Evolutionary conservation across 2,329 filamentous ascomycete genomes (phyloP).

Genomic region (Onygenales sp.): DNA sequence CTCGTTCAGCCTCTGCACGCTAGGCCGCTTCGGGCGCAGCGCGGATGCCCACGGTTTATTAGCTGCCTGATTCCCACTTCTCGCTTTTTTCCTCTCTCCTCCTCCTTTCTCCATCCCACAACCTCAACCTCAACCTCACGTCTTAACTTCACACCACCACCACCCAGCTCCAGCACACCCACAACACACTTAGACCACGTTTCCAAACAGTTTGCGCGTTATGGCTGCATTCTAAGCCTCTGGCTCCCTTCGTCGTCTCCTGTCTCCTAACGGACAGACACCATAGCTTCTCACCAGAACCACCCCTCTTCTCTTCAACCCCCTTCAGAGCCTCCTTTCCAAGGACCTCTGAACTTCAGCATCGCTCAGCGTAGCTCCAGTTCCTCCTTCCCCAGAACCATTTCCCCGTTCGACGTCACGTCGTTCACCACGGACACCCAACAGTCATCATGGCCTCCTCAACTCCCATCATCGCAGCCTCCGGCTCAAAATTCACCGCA

Average conservation of each 20-base stretch:
- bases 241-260: conserved; percentile 16
- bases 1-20: conserved; percentile 8
- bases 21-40: background rate
- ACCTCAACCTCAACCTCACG: too few species aligned
- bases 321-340: conserved; percentile 34
- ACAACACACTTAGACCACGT: conserved; percentile 9
- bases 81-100: conserved; percentile 11
- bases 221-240: conserved; percentile 33
- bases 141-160: conserved; percentile 5
- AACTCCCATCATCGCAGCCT: conserved; percentile 34
- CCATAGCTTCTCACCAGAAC: conserved; percentile 26
- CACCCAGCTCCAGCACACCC: background rate
- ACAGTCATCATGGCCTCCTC: conserved; percentile 39
- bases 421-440: conserved; percentile 41
- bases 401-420: conserved; percentile 33
- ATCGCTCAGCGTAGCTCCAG: conserved; percentile 34
- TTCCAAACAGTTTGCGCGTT: conserved; percentile 15
- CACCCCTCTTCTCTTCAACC: conserved; percentile 18
- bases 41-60: conserved; percentile 18
- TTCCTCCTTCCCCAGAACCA: conserved; percentile 24
- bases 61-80: conserved; percentile 27
- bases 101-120: background rate
- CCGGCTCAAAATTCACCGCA: conserved; percentile 27
- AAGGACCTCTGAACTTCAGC: conserved; percentile 38
- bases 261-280: conserved; percentile 33